Percentiles rank a stretch among this genome's conserved stretches.
These are phyloP conservation scores for Gentiana macrophylla DNA, from an alignment of 257 asterid genomes.

Conservation along the genomic window DNA sequence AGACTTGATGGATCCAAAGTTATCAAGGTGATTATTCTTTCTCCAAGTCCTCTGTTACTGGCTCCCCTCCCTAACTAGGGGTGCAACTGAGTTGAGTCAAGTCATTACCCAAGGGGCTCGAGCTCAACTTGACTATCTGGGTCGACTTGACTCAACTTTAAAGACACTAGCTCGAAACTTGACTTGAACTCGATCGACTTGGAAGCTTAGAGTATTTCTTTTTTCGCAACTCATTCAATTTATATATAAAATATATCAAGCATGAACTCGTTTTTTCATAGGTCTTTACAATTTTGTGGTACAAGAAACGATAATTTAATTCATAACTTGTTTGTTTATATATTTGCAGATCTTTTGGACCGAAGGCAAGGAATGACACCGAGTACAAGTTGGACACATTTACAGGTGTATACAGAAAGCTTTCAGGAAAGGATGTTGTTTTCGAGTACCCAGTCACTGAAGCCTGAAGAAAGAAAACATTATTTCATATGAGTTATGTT, in stretches of 20 bases:
- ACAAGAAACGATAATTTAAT: neutral
- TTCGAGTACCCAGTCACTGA: conserved; percentile 32
- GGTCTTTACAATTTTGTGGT: neutral
- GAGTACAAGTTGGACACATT: conserved; percentile 41
- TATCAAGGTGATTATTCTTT: conserved; percentile 43
- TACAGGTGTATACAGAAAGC: conserved; percentile 38
- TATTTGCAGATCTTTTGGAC: conserved; percentile 29
- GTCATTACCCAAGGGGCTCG: too few species aligned
- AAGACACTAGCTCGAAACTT: too few species aligned
- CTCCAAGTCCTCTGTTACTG: neutral
- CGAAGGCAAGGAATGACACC: conserved; percentile 29
- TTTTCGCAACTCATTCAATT: too few species aligned
- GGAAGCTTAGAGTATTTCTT: too few species aligned
- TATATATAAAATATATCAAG: too few species aligned
- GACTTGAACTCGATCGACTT: too few species aligned
- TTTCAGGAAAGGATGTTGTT: conserved; percentile 40
- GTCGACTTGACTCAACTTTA: too few species aligned
- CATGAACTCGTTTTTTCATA: too few species aligned
- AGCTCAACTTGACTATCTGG: neutral
- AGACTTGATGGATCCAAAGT: conserved; percentile 78
- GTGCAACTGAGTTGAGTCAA: neutral
- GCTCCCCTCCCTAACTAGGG: neutral
- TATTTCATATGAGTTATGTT: too few species aligned
- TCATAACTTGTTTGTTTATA: neutral
- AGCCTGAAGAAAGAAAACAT: conserved; percentile 12